Evolutionary conservation across 441 rosid genomes (phyloP).

Genomic region (Populus hybrid): DNA sequence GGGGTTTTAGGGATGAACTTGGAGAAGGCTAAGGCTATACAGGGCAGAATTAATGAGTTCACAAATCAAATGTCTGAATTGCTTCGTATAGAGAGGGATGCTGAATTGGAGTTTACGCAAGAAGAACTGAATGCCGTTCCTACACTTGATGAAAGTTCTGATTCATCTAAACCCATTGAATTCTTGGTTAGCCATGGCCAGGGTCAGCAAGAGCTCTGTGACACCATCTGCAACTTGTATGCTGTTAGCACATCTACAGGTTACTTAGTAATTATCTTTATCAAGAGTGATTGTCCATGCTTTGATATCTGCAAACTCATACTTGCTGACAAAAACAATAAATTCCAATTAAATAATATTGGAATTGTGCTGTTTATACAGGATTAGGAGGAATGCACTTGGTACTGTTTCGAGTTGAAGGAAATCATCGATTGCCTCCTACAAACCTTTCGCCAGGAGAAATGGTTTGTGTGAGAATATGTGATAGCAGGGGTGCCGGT

Average conservation of each 20-base stretch:
- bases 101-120: slow-evolving; percentile 93
- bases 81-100: slow-evolving; percentile 87
- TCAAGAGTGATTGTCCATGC: slow-evolving; percentile 2
- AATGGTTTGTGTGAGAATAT: slow-evolving; percentile 91
- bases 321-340: background rate
- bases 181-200: slow-evolving; percentile 93
- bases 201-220: slow-evolving; percentile 93
- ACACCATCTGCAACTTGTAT: slow-evolving; percentile 87
- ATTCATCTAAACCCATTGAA: slow-evolving; percentile 71
- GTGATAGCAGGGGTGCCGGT: slow-evolving; percentile 84
- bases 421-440: slow-evolving; percentile 85
- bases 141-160: slow-evolving; percentile 65
- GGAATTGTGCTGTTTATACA: slow-evolving; percentile 32
- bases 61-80: slow-evolving; percentile 71
- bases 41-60: slow-evolving; percentile 65
- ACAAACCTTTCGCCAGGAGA: slow-evolving; percentile 96
- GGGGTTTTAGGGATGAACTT: slow-evolving; percentile 86
- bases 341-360: slow-evolving; percentile 16
- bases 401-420: slow-evolving; percentile 78
- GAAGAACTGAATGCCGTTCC: slow-evolving; percentile 92
- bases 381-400: slow-evolving; percentile 96
- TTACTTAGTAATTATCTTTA: slow-evolving; percentile 25
- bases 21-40: slow-evolving; percentile 71
- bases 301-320: slow-evolving; percentile 4
- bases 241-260: slow-evolving; percentile 90